These are phyloP conservation scores for Phyllosticta citrichinensis DNA, from an alignment of 2,329 filamentous ascomycete species.

Conservation along the genomic window DNA sequence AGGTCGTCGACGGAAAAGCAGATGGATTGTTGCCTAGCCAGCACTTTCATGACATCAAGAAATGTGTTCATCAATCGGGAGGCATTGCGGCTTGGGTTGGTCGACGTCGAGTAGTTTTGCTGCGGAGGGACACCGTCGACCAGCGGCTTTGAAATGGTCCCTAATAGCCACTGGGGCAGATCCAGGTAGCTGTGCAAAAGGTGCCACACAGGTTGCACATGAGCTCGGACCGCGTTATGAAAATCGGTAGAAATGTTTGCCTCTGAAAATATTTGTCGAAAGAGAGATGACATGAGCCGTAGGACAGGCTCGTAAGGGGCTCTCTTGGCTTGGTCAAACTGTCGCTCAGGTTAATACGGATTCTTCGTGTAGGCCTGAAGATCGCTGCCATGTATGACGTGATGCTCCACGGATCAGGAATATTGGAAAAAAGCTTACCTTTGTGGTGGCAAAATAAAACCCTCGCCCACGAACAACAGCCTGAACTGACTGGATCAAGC, in stretches of 20 bases:
- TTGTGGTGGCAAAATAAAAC: conserved; percentile 48
- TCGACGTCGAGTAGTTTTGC: background rate
- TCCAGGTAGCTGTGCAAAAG: conserved; percentile 48
- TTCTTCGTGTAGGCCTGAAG: background rate
- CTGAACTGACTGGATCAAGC: conserved; percentile 49
- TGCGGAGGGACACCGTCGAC: conserved; percentile 19
- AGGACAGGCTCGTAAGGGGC: conserved; percentile 53
- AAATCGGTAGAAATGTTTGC: conserved; percentile 52
- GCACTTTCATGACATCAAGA: conserved; percentile 71
- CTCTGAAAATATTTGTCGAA: conserved; percentile 56
- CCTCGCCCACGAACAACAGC: conserved; percentile 46
- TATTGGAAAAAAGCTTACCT: conserved; percentile 16
- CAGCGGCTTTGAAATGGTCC: conserved; percentile 15
- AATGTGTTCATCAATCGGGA: conserved; percentile 73
- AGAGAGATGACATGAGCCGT: conserved; percentile 49
- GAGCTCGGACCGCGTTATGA: conserved; percentile 47
- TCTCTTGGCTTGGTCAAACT: conserved; percentile 47
- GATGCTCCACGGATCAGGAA: background rate
- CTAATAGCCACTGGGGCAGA: conserved; percentile 55
- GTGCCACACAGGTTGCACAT: conserved; percentile 48
- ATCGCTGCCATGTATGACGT: background rate
- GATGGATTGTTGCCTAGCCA: conserved; percentile 76
- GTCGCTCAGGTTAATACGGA: background rate
- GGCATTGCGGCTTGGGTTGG: conserved; percentile 11
- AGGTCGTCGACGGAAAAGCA: conserved; percentile 84